Base-by-base conservation (phyloP, 2,329 filamentous ascomycete genomes). In the Chaetomiaceae sp. region DNA sequence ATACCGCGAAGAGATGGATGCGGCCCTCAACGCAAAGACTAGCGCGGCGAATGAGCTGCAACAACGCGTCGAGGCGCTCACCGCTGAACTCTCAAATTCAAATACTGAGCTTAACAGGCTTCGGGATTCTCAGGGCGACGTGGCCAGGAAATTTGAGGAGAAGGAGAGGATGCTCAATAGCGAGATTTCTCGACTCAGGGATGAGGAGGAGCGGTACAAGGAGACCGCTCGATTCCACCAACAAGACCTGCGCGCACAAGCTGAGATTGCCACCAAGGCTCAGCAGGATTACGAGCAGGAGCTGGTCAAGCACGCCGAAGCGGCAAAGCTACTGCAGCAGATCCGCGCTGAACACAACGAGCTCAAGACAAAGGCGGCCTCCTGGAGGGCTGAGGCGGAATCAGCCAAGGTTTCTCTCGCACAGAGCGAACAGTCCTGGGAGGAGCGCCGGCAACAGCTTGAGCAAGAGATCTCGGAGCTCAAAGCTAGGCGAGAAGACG, bases 201-300 rank as follows among this genome's bases (percentile, higher is more conserved):
- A 95, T 43, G 87, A 95, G 61, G 86, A 87, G 53, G 87, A 90
- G 60, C 82, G 87, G 48, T 86, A 92, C 67, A 78, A 84, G 55
- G 87, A 90, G 56, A 86, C 90, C 45, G 85, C 89, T 29, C 85
- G 89, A 60, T 90, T 87, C 66, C 88, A 96, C 66, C 89, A 95
- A 66, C 87, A 95, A 63, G 91, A 97, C 63, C 81, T 97, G 37
- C 91, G 94, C 57, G 86, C 89, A 0, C 94, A 99, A 69, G 91
- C 92, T 25, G 88, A 95, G 40, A 97, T 99, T 64, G 90, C 94
- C 2, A 85, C 90, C 48, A 88, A 90, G 68, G 90, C 94, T 3
- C 94, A 99, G 67, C 87, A 95, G 66, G 91, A 94, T 61, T 99
- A 99, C 66, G 95, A 99, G 69, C 85, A 85, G 58, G 94, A 99